Percentiles rank a stretch among this genome's conserved stretches.
These are phyloP conservation scores for Chaetomidium leptoderma DNA, from an alignment of 495 filamentous ascomycete genomes.

Conservation along the genomic window DNA sequence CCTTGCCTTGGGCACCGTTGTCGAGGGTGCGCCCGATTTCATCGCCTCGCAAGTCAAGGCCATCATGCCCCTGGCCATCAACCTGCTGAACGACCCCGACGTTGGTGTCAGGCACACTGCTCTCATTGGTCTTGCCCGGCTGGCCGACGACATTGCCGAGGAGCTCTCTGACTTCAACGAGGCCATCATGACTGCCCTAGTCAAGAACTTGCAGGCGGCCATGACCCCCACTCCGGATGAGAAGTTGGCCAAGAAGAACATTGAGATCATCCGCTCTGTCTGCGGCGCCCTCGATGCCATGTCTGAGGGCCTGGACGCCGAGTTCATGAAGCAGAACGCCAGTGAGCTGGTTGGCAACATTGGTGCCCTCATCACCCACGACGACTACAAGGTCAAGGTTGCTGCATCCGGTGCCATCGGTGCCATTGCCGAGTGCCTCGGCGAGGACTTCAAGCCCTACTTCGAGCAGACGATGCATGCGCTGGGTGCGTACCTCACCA, in stretches of 20 bases:
- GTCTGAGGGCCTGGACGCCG: slow-evolving; percentile 81
- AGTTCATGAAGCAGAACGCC: slow-evolving; percentile 76
- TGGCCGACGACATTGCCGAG: slow-evolving; percentile 90
- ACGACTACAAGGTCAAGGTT: slow-evolving; percentile 84
- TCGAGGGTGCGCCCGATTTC: slow-evolving; percentile 95
- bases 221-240: slow-evolving; percentile 45
- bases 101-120: slow-evolving; percentile 79
- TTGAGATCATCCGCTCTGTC: slow-evolving; percentile 81
- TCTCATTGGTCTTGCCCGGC: slow-evolving; percentile 75
- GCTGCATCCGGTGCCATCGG: slow-evolving; percentile 85
- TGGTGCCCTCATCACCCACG: slow-evolving; percentile 71
- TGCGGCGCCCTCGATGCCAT: slow-evolving; percentile 90
- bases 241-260: slow-evolving; percentile 61
- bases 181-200: slow-evolving; percentile 71
- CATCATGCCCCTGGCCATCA: slow-evolving; percentile 80
- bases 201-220: slow-evolving; percentile 82
- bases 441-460: slow-evolving; percentile 80
- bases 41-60: slow-evolving; percentile 81
- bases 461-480: slow-evolving; percentile 84
- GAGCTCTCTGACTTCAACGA: slow-evolving; percentile 80
- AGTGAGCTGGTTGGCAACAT: slow-evolving; percentile 77
- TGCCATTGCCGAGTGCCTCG: slow-evolving; percentile 78
- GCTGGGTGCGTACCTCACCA: slow-evolving; percentile 71
- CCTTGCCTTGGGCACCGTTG: slow-evolving; percentile 85
- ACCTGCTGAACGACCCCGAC: slow-evolving; percentile 77